Evolutionary conservation across 1,139 yeast species (phyloP).

Genomic region (Candida pseudoviswanathii): DNA sequence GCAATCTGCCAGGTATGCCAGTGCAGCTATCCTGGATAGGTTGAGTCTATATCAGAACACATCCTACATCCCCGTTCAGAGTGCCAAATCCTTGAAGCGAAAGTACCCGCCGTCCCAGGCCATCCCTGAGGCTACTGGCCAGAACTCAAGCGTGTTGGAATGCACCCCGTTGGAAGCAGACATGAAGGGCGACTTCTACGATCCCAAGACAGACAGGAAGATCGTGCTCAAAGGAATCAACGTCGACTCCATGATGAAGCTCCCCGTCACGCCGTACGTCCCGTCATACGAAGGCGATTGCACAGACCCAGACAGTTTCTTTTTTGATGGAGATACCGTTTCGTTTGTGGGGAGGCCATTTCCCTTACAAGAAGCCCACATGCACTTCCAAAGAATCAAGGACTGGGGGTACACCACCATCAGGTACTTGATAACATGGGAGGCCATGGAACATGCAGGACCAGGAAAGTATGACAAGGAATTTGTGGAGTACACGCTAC

Average conservation of each 20-base stretch:
- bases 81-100: slow-evolving; percentile 32
- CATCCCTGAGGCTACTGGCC: slow-evolving; percentile 20
- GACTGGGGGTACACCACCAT: slow-evolving; percentile 82
- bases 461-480: slow-evolving; percentile 84
- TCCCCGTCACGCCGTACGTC: slow-evolving; percentile 61
- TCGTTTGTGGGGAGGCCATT: slow-evolving; percentile 85
- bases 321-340: slow-evolving; percentile 69
- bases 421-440: slow-evolving; percentile 85
- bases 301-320: slow-evolving; percentile 47
- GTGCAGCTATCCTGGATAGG: slow-evolving; percentile 35
- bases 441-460: slow-evolving; percentile 85
- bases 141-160: slow-evolving; percentile 22
- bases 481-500: slow-evolving; percentile 68
- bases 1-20: slow-evolving; percentile 22
- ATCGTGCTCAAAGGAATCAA: slow-evolving; percentile 80
- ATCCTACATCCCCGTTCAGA: slow-evolving; percentile 27
- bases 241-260: slow-evolving; percentile 73
- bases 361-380: slow-evolving; percentile 68
- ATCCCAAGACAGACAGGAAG: slow-evolving; percentile 53
- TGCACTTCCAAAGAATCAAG: slow-evolving; percentile 69
- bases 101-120: slow-evolving; percentile 23
- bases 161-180: slow-evolving; percentile 38
- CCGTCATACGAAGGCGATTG: slow-evolving; percentile 54
- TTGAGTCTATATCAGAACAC: slow-evolving; percentile 31
- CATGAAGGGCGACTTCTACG: slow-evolving; percentile 60